These are phyloP conservation scores for Neofusicoccum sp. DNA, from an alignment of 2,329 filamentous ascomycete species.

Conservation along the genomic window DNA sequence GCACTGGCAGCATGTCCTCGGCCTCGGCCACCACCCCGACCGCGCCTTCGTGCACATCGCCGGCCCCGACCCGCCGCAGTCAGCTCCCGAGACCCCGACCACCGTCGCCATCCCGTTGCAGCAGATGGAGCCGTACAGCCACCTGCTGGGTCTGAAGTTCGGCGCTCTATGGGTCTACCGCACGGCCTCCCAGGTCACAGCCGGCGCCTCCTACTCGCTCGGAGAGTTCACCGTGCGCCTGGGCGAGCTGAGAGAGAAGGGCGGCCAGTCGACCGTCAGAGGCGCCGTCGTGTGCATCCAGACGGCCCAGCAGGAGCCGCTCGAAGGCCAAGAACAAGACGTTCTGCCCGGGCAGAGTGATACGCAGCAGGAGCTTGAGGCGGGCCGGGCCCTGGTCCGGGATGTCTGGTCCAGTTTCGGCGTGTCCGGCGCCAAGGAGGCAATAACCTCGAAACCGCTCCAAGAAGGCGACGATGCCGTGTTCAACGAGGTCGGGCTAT, in stretches of 20 bases:
- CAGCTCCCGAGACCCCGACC: background rate
- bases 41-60: constrained; percentile 16
- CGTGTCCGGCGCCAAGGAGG: constrained; percentile 14
- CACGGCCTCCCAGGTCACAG: constrained; percentile 6
- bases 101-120: constrained; percentile 19
- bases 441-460: constrained; percentile 2
- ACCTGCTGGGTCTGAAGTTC: constrained; percentile 20
- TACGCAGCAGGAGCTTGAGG: constrained; percentile 6
- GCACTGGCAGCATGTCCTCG: constrained; percentile 20
- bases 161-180: constrained; percentile 20
- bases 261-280: constrained; percentile 5
- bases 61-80: background rate
- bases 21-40: constrained; percentile 16
- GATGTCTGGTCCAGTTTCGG: constrained; percentile 20
- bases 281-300: constrained; percentile 21
- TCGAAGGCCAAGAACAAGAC: background rate
- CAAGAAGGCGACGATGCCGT: constrained; percentile 4
- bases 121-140: constrained; percentile 18
- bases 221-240: constrained; percentile 19
- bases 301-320: background rate
- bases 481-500: constrained; percentile 20
- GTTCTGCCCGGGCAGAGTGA: background rate
- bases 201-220: constrained; percentile 18
- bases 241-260: constrained; percentile 20
- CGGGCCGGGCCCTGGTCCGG: constrained; percentile 15